Percentiles rank a stretch among this genome's conserved stretches.
phyloP scores from a whole-genome alignment of 371 early-diverging fungal species.

The Actinomortierella wolfii region DNA sequence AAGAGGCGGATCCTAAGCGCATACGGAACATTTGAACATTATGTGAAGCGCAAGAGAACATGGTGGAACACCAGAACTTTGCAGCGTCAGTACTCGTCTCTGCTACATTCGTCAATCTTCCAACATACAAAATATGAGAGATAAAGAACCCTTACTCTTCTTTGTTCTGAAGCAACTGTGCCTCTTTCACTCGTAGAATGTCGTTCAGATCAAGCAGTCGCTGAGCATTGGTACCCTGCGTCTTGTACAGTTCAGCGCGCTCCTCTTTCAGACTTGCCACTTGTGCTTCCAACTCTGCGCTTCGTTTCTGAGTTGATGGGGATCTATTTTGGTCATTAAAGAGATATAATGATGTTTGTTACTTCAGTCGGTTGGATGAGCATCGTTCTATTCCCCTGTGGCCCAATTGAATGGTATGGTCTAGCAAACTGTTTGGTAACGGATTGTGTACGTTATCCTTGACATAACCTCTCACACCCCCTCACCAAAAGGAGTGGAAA shows the following conservation, averaged over 20 bases:
- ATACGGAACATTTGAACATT: slow-evolving; percentile 1
- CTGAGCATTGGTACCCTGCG: slow-evolving; percentile 91
- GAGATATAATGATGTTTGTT: background rate
- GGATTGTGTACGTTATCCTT: too few relatives aligned
- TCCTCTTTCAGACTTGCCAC: slow-evolving; percentile 82
- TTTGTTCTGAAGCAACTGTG: slow-evolving; percentile 61
- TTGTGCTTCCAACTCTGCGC: slow-evolving; percentile 78
- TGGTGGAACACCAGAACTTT: background rate
- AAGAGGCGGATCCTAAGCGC: slow-evolving; percentile 54
- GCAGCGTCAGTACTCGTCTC: background rate
- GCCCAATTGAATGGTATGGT: too few relatives aligned
- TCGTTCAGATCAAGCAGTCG: slow-evolving; percentile 87
- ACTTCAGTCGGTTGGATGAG: background rate
- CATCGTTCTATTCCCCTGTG: background rate
- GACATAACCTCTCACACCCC: too few relatives aligned
- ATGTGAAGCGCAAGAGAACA: background rate
- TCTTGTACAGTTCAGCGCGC: slow-evolving; percentile 87
- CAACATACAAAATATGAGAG: background rate
- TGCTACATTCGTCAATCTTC: slow-evolving; percentile 5
- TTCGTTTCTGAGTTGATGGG: slow-evolving; percentile 59
- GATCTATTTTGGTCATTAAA: background rate
- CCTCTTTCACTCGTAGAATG: slow-evolving; percentile 67
- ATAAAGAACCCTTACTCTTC: slow-evolving; percentile 64
- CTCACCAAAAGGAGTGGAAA: too few relatives aligned
- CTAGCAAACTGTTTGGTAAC: too few relatives aligned